These are phyloP conservation scores for Bryoerythrophyllum caledonicum DNA, from an alignment of 225 moss, liverwort and hornwort species.

Conservation along the genomic window DNA sequence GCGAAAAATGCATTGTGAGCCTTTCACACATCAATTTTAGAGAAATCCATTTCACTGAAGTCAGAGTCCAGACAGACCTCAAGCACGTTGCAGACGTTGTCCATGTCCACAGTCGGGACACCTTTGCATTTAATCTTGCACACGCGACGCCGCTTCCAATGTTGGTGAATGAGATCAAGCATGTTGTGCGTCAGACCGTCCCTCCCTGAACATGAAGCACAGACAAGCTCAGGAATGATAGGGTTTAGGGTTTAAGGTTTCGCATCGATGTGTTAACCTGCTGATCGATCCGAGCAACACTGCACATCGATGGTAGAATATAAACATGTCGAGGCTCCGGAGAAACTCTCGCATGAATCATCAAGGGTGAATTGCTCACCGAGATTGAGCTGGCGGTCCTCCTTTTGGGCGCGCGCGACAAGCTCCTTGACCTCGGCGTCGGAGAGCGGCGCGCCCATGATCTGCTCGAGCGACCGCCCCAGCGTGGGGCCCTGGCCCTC, in stretches of 20 bases:
- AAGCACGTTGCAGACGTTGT: conserved; percentile 75
- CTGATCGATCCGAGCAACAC: not conserved
- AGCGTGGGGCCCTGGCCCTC: conserved; percentile 65
- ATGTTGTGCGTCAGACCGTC: conserved; percentile 99
- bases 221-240: not conserved
- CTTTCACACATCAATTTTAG: too few species aligned
- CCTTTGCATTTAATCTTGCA: conserved; percentile 97
- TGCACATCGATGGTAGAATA: not conserved
- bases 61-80: conserved; percentile 52
- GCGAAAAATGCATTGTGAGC: not conserved
- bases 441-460: conserved; percentile 71
- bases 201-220: conserved; percentile 57
- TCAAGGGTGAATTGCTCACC: conserved; percentile 35
- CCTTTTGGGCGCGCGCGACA: conserved; percentile 53
- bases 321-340: not conserved
- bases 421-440: conserved; percentile 69
- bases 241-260: not conserved
- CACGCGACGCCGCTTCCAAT: conserved; percentile 93
- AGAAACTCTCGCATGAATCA: too few species aligned
- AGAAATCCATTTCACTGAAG: too few species aligned
- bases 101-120: conserved; percentile 98
- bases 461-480: conserved; percentile 73
- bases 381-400: conserved; percentile 79
- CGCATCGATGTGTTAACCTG: not conserved
- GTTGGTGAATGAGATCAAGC: conserved; percentile 79